Conservation (phyloP, 2,329 filamentous ascomycete species). For the Amylocarpus encephaloides region DNA sequence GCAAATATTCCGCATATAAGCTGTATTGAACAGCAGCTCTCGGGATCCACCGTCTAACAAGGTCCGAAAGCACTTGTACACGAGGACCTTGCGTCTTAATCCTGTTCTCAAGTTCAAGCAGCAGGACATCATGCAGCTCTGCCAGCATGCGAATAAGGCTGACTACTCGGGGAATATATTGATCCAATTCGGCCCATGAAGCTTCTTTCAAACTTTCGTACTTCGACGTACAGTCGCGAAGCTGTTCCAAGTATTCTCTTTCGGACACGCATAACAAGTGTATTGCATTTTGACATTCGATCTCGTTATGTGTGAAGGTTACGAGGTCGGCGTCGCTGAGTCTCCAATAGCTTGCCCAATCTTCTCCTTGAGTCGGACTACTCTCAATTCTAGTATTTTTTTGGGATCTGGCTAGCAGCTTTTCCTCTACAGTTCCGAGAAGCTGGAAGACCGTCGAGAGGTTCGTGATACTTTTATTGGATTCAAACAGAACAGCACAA, state of each 20-base stretch:
- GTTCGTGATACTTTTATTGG: not conserved
- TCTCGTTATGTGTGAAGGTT: not conserved
- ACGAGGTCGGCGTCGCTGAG: not conserved
- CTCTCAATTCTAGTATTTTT: not conserved
- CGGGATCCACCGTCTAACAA: not conserved
- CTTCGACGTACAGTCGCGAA: not conserved
- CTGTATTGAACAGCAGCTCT: no score
- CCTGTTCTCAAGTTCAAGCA: not conserved
- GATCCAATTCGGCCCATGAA: not conserved
- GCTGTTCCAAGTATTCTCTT: not conserved
- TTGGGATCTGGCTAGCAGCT: not conserved
- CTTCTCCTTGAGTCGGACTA: no score
- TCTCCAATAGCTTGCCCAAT: not conserved
- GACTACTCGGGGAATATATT: no score
- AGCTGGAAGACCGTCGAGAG: not conserved
- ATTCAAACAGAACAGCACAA: not conserved
- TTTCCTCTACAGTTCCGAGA: not conserved
- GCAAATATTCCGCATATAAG: no score
- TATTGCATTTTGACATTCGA: not conserved
- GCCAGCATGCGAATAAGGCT: not conserved
- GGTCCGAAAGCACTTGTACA: not conserved
- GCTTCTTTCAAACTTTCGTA: not conserved
- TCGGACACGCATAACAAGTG: not conserved
- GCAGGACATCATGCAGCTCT: not conserved
- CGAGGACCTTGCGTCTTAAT: conserved; percentile 3